Evolutionary conservation across 2,329 filamentous ascomycete species (phyloP), one percentile per base, ranked within the genome.

Genomic region (Cryphonectria parasitica): DNA sequence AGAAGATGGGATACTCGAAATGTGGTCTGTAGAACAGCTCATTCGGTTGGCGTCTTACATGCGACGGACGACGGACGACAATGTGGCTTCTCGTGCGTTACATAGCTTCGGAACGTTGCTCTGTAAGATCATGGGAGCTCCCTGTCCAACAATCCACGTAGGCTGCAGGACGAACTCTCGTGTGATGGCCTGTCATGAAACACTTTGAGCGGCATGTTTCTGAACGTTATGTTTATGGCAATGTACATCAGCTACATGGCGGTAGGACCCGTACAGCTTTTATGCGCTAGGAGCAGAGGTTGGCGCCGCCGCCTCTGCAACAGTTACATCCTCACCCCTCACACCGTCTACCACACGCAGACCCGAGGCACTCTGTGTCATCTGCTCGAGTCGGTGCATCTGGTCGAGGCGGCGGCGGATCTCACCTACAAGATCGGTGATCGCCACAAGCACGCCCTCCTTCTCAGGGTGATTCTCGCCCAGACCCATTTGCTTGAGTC

Each of bases 391-490:
- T 75, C 81, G 79, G 66, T 80, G 78, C 76, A 83, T 84, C 71
- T 82, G 79, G 69, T 79, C 77, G 65, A 85, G 79, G 22, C 82
- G 71, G 39, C 70, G 76, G 66, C 64, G 75, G 58, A 94, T 85
- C 80, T 93, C 91, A 17, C 83, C 79, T 2, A 90, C 88, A 77
- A 95, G 81, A 69, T 90, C 84, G 43, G 81, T 81, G 74, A 92
- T 85, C 67, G 90, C 84, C 31, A 98, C 89, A 69, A 94, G 82
- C 58, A 95, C 87, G 65, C 95, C 95, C 71, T 97, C 92, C 84
- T 98, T 97, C 80, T 97, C 93, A 0, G 94, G 91, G 85, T 98
- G 92, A 36, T 90, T 93, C 56, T 96, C 91, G 3, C 88, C 87
- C 69, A 97, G 84, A 62, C 94, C 90, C 83, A 94, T 77, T 66